These are phyloP conservation scores for carrot (Daucus carota) DNA, from an alignment of 129 eudicot species.

Conservation along the genomic window DH1_v3.0 NC_030389.2:336501-337000, in stretches of 20 bases:
- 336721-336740: neutral
- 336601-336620: neutral
- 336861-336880: slow-evolving; percentile 35
- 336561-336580: neutral
- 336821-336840: slow-evolving; percentile 19
- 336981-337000: slow-evolving; percentile 26
- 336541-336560: neutral
- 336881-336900: slow-evolving; percentile 76
- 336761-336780: neutral
- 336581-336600: neutral
- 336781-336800: neutral
- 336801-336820: slow-evolving; percentile 12
- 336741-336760: neutral
- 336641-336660: neutral
- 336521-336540: neutral
- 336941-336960: slow-evolving; percentile 93
- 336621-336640: neutral
- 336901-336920: slow-evolving; percentile 79
- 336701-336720: neutral
- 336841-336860: slow-evolving; percentile 80
- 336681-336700: neutral
- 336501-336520: neutral
- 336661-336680: neutral
- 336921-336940: slow-evolving; percentile 96
- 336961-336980: slow-evolving; percentile 23